Percentiles rank a stretch among this genome's conserved stretches.
These are phyloP conservation scores for Xylariaceae sp. DNA, from an alignment of 2,329 filamentous ascomycete genomes.

Conservation along the genomic window DNA sequence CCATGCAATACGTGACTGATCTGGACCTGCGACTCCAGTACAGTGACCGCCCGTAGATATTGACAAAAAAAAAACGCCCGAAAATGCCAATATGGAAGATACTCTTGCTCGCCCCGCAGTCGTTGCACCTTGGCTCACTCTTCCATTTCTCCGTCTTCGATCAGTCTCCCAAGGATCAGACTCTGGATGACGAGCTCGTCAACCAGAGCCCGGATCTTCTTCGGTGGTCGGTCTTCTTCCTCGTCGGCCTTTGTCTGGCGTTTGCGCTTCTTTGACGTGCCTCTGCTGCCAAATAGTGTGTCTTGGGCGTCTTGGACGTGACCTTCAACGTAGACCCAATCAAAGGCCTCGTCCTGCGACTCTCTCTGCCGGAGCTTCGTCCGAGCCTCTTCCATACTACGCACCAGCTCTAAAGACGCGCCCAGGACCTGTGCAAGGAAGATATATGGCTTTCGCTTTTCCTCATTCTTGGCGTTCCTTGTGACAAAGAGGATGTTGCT, in stretches of 20 bases:
- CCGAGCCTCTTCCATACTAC: slow-evolving; percentile 62
- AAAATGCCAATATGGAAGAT: slow-evolving; percentile 8
- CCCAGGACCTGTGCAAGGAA: slow-evolving; percentile 79
- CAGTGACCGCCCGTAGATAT: neutral
- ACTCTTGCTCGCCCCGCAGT: too few species aligned
- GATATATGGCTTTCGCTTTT: slow-evolving; percentile 66
- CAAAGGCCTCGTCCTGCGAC: slow-evolving; percentile 48
- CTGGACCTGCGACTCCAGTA: too few species aligned
- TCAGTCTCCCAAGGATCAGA: slow-evolving; percentile 76
- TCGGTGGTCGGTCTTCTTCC: slow-evolving; percentile 34
- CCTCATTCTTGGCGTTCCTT: slow-evolving; percentile 55
- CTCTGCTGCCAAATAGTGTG: slow-evolving; percentile 36
- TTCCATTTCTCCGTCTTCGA: slow-evolving; percentile 55
- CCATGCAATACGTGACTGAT: too few species aligned
- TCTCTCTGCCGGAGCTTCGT: slow-evolving; percentile 50
- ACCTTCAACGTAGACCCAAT: slow-evolving; percentile 77
- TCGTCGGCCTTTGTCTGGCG: slow-evolving; percentile 35
- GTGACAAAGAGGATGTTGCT: slow-evolving; percentile 70
- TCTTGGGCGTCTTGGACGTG: slow-evolving; percentile 48
- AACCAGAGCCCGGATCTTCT: slow-evolving; percentile 63
- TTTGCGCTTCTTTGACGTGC: slow-evolving; percentile 38
- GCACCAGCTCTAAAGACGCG: slow-evolving; percentile 63
- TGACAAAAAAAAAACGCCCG: slow-evolving; percentile 7
- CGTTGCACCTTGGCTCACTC: slow-evolving; percentile 7
- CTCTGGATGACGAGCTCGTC: slow-evolving; percentile 92